A percentile compares a stretch with the other conserved stretches of the same genome.
Evolutionary conservation across 2,329 filamentous ascomycete species (phyloP).

Genomic region (Helicocarpus griseus): DNA sequence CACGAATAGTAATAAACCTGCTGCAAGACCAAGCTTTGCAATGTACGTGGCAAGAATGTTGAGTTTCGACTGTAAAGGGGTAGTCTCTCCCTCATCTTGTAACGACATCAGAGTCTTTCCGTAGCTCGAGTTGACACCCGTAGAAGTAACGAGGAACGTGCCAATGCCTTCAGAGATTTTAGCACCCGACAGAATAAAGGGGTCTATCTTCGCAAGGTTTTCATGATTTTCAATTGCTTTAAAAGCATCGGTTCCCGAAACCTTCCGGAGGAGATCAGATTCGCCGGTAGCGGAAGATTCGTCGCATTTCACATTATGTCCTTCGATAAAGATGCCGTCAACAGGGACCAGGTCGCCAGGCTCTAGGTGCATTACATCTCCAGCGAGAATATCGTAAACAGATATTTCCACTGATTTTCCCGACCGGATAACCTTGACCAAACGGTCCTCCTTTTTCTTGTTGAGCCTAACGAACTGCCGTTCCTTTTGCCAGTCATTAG

Average conservation of each 20-base stretch:
- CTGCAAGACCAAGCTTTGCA: slow-evolving; percentile 61
- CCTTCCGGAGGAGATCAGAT: slow-evolving; percentile 63
- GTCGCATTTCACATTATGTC: slow-evolving; percentile 58
- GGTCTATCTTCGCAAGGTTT: slow-evolving; percentile 57
- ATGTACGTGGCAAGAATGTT: slow-evolving; percentile 72
- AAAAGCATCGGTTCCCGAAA: slow-evolving; percentile 53
- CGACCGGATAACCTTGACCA: slow-evolving; percentile 67
- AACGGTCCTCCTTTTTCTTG: slow-evolving; percentile 65
- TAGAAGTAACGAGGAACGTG: slow-evolving; percentile 64
- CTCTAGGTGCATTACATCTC: slow-evolving; percentile 63
- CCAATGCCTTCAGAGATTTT: slow-evolving; percentile 70
- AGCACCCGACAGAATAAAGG: slow-evolving; percentile 71
- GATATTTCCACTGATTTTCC: slow-evolving; percentile 60
- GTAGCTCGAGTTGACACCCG: slow-evolving; percentile 63
- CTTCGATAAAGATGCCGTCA: slow-evolving; percentile 60
- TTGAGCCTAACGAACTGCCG: slow-evolving; percentile 57
- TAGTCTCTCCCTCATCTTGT: slow-evolving; percentile 66
- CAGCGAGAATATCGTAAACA: slow-evolving; percentile 61
- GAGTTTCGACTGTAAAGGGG: slow-evolving; percentile 67
- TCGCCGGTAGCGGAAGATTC: slow-evolving; percentile 71
- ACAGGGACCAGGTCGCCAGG: slow-evolving; percentile 64
- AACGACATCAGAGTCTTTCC: slow-evolving; percentile 72
- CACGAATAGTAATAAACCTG: slow-evolving; percentile 66
- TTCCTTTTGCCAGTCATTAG: slow-evolving; percentile 61
- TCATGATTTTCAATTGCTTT: slow-evolving; percentile 52